Conservation (phyloP, 345 rosid species). For the Arabidopsis thaliana region TAIR10.1 NC_003075.7:1605501-1606000, state of each 20-base stretch:
- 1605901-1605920: neutral
- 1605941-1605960: constrained; percentile 17
- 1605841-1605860: constrained; percentile 70
- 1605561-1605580: constrained; percentile 94
- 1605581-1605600: constrained; percentile 99
- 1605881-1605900: neutral
- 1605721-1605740: constrained; percentile 64
- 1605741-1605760: constrained; percentile 99
- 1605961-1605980: constrained; percentile 76
- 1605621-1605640: constrained; percentile 76
- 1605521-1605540: constrained; percentile 49
- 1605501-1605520: constrained; percentile 82
- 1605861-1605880: constrained; percentile 55
- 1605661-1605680: neutral
- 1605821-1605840: constrained; percentile 73
- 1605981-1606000: constrained; percentile 76
- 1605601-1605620: constrained; percentile 79
- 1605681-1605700: neutral
- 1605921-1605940: neutral
- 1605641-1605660: neutral
- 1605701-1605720: constrained; percentile 7
- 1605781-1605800: constrained; percentile 81
- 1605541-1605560: constrained; percentile 76
- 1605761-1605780: constrained; percentile 95
- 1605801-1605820: constrained; percentile 71